Base-by-base conservation (phyloP, 345 rosid genomes). In the Acer yangbiense region DNA sequence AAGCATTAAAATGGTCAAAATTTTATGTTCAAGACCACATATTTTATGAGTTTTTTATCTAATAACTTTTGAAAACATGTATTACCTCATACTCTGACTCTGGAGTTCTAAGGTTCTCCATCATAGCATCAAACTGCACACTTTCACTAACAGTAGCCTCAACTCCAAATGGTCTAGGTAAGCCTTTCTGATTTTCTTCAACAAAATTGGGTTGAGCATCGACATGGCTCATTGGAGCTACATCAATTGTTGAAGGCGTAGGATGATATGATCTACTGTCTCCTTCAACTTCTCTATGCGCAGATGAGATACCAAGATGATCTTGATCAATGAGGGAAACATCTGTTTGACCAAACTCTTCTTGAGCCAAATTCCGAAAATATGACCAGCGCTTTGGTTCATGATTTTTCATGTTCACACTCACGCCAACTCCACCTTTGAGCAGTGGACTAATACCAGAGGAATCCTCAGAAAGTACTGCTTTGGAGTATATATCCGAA, bases 311-410 rank as follows among this genome's bases (percentile, higher is more conserved):
- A 79, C 77, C 80, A 57, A 83, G 76, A 79, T 79, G 88, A 83
- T 86, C 87, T 83, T 88, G 90, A 82, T 89, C 92, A 75, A 88
- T 84, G 63, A 85, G 80, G 80, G 90, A 86, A 80, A 80, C 83
- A 83, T 86, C 94, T 73, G 82, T 87, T 61, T 82, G 83, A 72
- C 77, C 81, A 86, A 82, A 86, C 69, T 88, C 92, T 69, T 80
- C 93, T 39, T 86, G 90, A n/a, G 93, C 98, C 89, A 94, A 83
- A 82, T 91, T 89, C 80, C 85, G 97, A 86, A 93, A 93, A 81
- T 90, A 90, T 1, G 98, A 94, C 98, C 98, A 91, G 76, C 35
- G 91, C 83, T 90, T 93, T 61, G 89, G 97, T 57, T 94, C 94
- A 75, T 76, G 89, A 83, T 88, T 91, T 84, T 89, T 88, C 90